Evolutionary conservation across 257 asterid species (phyloP), one percentile per base, ranked within the genome.

Genomic region (Oldenlandia corymbosa): DNA sequence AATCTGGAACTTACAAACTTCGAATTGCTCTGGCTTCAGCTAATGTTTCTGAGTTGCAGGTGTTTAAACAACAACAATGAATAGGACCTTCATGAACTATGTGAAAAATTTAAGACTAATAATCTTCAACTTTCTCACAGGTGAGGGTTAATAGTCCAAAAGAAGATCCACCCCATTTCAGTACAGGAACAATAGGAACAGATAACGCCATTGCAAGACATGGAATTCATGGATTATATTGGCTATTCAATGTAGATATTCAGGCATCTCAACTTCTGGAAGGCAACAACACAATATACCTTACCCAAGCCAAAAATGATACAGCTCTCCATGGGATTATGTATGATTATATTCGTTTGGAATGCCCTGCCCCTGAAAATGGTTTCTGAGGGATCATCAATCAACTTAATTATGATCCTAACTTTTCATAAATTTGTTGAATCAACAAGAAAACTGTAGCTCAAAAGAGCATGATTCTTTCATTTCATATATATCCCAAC

Each of bases 181-280:
- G 85, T 9, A 84, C 75, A n/a, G 96, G 95, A 34, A 52, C 78
- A 61, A 86, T 88, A 9, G 95, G 96, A 62, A 82, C 79, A 37
- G 96, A 88, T 36, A 88, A 88, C 28, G 64, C 96, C n/a, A 84
- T 88, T 48, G 96, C 95, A 43, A 80, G 96, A 68, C 92, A 84
- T 66, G 95, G 96, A 6, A 70, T 82, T 20, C 95, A 84, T 54
- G 96, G 95, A 34, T 72, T 88, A 1, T 76, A 86, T 54, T 78
- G 96, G 87, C 67, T 86, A 54, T 82, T 80, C 79, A 74, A 42
- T 46, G 60, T 84, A 42, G 84, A 80, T 18, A 70, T 86, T 55
- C 47, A 28, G 17, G 73, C 78, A 27, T 46, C 64, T 34, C 47
- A 39, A 5, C 79, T 88, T n/a, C 62, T 66, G 50, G 68, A 73